phyloP scores from a whole-genome alignment of 345 rosid genomes.

The Syzygium aqueum region DNA sequence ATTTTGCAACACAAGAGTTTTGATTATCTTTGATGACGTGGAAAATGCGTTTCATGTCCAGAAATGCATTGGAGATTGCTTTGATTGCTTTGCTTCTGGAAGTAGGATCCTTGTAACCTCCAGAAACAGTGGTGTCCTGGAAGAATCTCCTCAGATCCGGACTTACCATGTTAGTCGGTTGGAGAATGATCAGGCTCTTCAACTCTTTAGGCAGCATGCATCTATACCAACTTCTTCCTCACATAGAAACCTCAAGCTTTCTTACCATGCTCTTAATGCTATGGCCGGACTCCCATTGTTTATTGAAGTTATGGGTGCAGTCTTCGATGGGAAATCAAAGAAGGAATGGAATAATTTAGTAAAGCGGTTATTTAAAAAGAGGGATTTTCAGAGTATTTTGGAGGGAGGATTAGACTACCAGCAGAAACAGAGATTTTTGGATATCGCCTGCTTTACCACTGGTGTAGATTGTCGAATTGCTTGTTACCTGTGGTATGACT shows the following conservation, averaged over 20 bases:
- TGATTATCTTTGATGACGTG: neutral
- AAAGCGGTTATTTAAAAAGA: too few species aligned
- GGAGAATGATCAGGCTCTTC: neutral
- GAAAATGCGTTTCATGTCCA: neutral
- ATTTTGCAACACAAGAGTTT: neutral
- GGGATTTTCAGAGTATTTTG: neutral
- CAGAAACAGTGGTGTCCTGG: neutral
- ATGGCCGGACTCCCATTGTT: neutral
- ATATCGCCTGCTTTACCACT: neutral
- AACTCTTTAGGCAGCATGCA: neutral
- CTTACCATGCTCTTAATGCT: fast-evolving
- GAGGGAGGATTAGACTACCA: fast-evolving
- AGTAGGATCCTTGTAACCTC: neutral
- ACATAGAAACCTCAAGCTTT: neutral
- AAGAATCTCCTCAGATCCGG: neutral
- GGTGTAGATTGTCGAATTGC: neutral
- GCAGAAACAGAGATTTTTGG: neutral
- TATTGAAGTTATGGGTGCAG: neutral
- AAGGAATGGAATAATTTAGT: neutral
- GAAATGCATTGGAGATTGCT: neutral
- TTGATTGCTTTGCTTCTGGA: neutral
- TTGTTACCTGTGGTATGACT: fast-evolving
- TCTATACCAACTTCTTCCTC: neutral
- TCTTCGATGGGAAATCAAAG: neutral
- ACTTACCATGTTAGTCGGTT: neutral